Evolutionary conservation across 108 stramenopile genomes (phyloP), one percentile per base, ranked within the genome.

Genomic region (Nitzschia sp.): DNA sequence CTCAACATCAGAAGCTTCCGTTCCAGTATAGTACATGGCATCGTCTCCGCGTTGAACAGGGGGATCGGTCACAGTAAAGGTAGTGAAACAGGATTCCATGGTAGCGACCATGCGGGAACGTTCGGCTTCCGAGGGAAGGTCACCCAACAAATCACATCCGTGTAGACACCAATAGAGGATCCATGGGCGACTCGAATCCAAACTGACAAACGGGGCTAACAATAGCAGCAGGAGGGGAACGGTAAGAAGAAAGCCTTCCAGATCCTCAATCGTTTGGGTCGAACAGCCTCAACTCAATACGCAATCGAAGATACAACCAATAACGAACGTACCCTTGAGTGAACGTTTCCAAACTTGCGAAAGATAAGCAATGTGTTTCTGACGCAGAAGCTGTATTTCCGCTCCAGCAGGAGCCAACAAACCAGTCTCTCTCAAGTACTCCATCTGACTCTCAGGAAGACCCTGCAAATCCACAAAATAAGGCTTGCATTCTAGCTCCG

Each of bases 161-260:
- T 99, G 97, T 21, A 96, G 54, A 44, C 92, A 93, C 99, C 97
- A 98, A 69, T 97, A 98, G 0, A 91, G 56, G 62, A 99, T 91
- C 97, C 97, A 99, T 2, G 97, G 93, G 40, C 96, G 94, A 71
- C 90, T 92, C 26, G 97, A 86, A 72, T 99, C 98, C 26, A 99
- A 73, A 38, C 82, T 84, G 6, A 91, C 81, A 73, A 93, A 98
- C 41, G 87, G 79, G 39, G 70, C 53, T 20, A 70, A 41, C 11
- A 85, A 55, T 14, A 37, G 21, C 3, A 21, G 3, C 2, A 57
- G 44, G 41, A 19, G 21, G 6, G 48, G 5, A 34, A 34, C 3
- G 11, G 53, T 24, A 2, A 24, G 53, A 21, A 19, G 52, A 19
- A 15, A 53, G 52, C 12, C 12, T 44, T 12, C 12, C 9, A 44